Evolutionary conservation across 2,329 filamentous ascomycete species (phyloP).

Genomic region (Ophiostoma ips): DNA sequence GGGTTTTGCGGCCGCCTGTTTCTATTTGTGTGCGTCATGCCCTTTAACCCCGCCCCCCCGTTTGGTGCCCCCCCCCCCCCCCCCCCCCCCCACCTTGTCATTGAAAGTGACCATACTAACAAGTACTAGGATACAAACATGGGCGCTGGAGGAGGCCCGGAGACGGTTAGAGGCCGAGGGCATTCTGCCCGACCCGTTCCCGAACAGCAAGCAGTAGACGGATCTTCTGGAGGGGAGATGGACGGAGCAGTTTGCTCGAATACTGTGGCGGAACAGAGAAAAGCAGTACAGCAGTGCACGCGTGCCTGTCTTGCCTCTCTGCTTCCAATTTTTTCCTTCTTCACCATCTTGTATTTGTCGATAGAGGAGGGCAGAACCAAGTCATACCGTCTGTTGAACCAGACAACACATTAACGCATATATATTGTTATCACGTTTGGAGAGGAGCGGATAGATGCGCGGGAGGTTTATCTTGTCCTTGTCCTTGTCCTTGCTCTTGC

Average conservation of each 20-base stretch:
- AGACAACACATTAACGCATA: neutral
- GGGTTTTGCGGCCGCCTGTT: no score
- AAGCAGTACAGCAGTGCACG: no score
- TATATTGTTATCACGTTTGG: neutral
- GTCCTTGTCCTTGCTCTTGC: neutral
- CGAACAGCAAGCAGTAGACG: slow-evolving; percentile 39
- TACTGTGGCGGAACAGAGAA: no score
- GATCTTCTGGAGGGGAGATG: neutral
- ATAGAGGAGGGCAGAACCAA: slow-evolving; percentile 1
- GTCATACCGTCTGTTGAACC: neutral
- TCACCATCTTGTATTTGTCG: neutral
- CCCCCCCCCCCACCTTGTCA: no score
- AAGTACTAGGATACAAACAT: slow-evolving; percentile 85
- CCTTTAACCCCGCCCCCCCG: no score
- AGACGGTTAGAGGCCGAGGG: slow-evolving; percentile 92
- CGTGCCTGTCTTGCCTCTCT: neutral
- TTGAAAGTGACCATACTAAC: slow-evolving; percentile 23
- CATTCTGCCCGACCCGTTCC: slow-evolving; percentile 66
- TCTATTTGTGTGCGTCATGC: no score
- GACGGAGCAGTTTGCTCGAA: neutral
- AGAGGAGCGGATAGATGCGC: neutral
- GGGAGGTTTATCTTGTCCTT: neutral
- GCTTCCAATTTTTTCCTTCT: neutral
- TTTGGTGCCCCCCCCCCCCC: no score
- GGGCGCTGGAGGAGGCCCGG: slow-evolving; percentile 93